These are phyloP conservation scores for Cryphonectria japonica DNA, from an alignment of 2,329 filamentous ascomycete genomes.

Conservation along the genomic window DNA sequence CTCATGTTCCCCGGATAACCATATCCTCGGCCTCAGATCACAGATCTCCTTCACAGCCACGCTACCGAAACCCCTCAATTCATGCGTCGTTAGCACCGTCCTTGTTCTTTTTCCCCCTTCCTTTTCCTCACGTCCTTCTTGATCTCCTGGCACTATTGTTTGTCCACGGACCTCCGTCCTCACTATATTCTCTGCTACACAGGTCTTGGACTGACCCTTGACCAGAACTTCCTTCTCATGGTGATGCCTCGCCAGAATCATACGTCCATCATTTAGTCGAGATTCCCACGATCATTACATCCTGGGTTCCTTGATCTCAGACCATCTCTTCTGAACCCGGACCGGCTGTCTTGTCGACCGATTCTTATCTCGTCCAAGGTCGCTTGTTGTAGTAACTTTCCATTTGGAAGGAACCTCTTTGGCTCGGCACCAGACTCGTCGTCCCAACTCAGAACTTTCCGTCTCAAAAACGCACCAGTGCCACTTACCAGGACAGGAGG, in stretches of 20 bases:
- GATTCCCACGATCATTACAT: not conserved
- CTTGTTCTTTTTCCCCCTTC: conserved; percentile 23
- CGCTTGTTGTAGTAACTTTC: conserved; percentile 14
- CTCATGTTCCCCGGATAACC: conserved; percentile 30
- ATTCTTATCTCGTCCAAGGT: conserved; percentile 25
- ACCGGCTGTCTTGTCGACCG: not conserved
- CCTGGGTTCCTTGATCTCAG: not conserved
- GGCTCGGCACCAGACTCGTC: conserved; percentile 15
- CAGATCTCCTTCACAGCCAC: conserved; percentile 38
- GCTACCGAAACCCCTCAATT: conserved; percentile 36
- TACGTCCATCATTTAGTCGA: conserved; percentile 11
- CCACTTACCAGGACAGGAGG: conserved; percentile 16
- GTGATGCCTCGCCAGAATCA: not conserved
- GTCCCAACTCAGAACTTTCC: conserved; percentile 17
- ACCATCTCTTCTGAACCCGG: not conserved
- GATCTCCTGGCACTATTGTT: conserved; percentile 27
- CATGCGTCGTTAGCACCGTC: conserved; percentile 40
- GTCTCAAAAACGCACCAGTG: conserved; percentile 20
- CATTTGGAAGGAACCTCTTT: conserved; percentile 1
- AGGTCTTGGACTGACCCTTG: not conserved
- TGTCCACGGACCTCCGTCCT: conserved; percentile 30
- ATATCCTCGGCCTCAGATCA: conserved; percentile 33
- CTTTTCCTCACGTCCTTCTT: not conserved
- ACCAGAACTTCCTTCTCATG: not conserved
- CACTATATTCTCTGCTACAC: conserved; percentile 25